Conservation (phyloP, 768 basidiomycete genomes). For the Suillus cothurnatus region DNA sequence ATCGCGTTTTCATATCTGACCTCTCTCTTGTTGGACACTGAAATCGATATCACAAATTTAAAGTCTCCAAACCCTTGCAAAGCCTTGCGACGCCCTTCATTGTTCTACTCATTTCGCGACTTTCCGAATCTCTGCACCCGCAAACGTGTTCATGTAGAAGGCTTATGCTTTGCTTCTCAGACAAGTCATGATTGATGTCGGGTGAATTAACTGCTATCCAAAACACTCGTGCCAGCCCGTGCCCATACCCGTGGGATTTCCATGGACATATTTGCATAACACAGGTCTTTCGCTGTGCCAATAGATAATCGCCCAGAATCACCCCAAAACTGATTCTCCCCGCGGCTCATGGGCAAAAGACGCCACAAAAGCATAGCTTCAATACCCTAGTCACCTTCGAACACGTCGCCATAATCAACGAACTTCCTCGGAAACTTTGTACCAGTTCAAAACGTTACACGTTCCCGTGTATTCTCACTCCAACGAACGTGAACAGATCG, state of each 20-base stretch:
- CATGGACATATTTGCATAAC: not conserved
- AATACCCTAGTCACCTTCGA: slow-evolving; percentile 3
- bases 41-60: not conserved
- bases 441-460: not conserved
- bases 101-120: slow-evolving; percentile 4
- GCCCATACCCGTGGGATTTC: slow-evolving; percentile 7
- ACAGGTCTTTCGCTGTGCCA: not conserved
- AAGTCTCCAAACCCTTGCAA: slow-evolving; percentile 5
- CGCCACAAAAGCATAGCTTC: not conserved
- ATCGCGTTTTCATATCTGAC: slow-evolving; percentile 1
- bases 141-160: not conserved
- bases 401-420: slow-evolving; percentile 2
- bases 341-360: not conserved
- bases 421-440: slow-evolving; percentile 1
- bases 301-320: not conserved
- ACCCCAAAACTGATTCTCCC: not conserved
- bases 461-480: slow-evolving; percentile 3
- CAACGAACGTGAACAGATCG: slow-evolving; percentile 4
- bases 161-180: not conserved
- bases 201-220: slow-evolving; percentile 2
- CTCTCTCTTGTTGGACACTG: not conserved
- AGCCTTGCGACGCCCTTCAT: not conserved
- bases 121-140: slow-evolving; percentile 1
- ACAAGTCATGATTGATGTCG: slow-evolving; percentile 6
- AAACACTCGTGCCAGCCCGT: slow-evolving; percentile 1